Evolutionary conservation across 257 asterid species (phyloP).

Genomic region (Nicotiana benthamiana): DNA sequence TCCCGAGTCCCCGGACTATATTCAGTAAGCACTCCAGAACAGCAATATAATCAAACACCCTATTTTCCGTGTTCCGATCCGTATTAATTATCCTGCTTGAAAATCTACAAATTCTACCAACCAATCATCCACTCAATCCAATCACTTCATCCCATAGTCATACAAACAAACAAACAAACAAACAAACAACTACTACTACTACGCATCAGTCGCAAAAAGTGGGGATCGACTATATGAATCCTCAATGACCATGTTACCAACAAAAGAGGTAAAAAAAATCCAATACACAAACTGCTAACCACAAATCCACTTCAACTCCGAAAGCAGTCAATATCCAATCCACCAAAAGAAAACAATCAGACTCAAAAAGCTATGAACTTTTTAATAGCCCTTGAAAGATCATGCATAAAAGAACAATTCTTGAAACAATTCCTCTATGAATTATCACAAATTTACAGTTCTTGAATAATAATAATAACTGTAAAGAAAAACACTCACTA

Average conservation of each 20-base stretch:
- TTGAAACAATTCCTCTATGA: not conserved
- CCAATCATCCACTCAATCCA: conserved; percentile 12
- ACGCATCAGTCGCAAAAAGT: no score
- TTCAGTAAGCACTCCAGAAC: conserved; percentile 76
- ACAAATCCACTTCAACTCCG: not conserved
- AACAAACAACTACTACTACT: not conserved
- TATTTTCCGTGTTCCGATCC: conserved; percentile 36
- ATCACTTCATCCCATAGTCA: conserved; percentile 8
- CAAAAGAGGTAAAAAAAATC: not conserved
- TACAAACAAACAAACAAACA: not conserved
- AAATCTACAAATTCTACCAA: not conserved
- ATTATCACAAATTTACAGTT: not conserved
- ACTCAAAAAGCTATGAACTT: not conserved
- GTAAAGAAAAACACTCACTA: not conserved
- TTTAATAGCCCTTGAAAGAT: not conserved
- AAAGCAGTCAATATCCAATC: not conserved
- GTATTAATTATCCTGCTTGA: conserved; percentile 14
- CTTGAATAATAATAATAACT: not conserved
- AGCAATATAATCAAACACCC: conserved; percentile 38
- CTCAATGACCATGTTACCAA: no score
- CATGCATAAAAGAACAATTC: not conserved
- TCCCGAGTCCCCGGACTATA: conserved; percentile 72
- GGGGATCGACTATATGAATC: no score
- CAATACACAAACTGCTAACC: not conserved
- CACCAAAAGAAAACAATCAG: not conserved